These are phyloP conservation scores for Triticum turgidum DNA, from an alignment of 176 grass and related monocot species.

Conservation along the genomic window DNA sequence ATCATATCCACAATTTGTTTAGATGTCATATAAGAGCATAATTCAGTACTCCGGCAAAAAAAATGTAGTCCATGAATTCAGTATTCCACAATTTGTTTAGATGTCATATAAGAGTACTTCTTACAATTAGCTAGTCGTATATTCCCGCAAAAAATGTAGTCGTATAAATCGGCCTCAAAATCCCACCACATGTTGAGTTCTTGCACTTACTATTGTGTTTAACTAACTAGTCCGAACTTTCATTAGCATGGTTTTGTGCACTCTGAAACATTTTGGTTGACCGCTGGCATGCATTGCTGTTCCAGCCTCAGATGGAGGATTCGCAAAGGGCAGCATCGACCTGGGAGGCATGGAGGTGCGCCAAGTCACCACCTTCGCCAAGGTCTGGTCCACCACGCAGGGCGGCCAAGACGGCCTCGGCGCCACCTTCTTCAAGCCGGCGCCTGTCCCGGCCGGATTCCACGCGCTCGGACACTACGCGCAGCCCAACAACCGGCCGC, in stretches of 20 bases:
- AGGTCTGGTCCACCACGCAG: constrained; percentile 61
- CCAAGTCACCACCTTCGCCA: constrained; percentile 56
- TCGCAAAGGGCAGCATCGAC: constrained; percentile 60
- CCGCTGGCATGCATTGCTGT: not conserved
- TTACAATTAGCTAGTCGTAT: too few species aligned
- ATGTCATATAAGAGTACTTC: too few species aligned
- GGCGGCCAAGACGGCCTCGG: constrained; percentile 61
- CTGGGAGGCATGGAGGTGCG: constrained; percentile 54
- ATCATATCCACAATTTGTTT: not conserved
- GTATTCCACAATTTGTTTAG: too few species aligned
- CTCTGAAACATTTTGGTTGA: not conserved
- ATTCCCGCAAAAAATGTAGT: too few species aligned
- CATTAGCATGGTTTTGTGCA: too few species aligned
- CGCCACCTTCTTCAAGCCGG: constrained; percentile 63
- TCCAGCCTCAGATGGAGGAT: constrained; percentile 54
- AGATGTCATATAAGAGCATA: not conserved
- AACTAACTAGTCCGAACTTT: too few species aligned
- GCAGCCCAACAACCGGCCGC: constrained; percentile 63
- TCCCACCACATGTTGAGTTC: not conserved
- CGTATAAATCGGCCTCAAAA: not conserved
- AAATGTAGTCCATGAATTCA: too few species aligned
- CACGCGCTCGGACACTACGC: constrained; percentile 63
- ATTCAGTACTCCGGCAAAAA: not conserved
- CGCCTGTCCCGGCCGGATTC: constrained; percentile 53
- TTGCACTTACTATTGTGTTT: not conserved